Evolutionary conservation across 495 filamentous ascomycete species (phyloP).

Genomic region (Penicillium steckii): DNA sequence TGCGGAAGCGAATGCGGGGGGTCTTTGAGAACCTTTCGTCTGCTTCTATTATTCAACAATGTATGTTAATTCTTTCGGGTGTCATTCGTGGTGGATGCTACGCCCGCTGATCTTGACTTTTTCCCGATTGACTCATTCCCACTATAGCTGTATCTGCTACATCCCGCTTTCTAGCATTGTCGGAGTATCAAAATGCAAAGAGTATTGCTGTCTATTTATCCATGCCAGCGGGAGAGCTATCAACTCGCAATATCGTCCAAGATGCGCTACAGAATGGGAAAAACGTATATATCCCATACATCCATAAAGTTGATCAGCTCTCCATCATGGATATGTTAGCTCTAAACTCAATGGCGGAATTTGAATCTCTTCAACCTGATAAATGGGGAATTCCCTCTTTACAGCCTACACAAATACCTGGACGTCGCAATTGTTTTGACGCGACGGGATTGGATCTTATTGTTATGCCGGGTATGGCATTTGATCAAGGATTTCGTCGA

Average conservation of each 20-base stretch:
- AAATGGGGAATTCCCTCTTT: conserved; percentile 91
- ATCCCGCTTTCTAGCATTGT: conserved; percentile 55
- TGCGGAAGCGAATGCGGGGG: conserved; percentile 67
- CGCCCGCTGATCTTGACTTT: background rate
- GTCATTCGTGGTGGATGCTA: too few relatives aligned
- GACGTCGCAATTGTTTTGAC: conserved; percentile 68
- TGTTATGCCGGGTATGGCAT: conserved; percentile 91
- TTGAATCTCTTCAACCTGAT: conserved; percentile 70
- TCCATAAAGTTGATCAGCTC: conserved; percentile 59
- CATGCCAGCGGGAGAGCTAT: conserved; percentile 83
- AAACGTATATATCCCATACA: conserved; percentile 86
- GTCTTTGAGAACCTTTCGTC: conserved; percentile 55
- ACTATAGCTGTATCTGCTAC: conserved; percentile 56
- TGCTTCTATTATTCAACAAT: conserved; percentile 62
- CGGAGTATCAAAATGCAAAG: conserved; percentile 68
- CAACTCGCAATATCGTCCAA: conserved; percentile 74
- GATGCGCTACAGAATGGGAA: conserved; percentile 78
- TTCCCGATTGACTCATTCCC: background rate
- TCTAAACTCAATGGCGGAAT: conserved; percentile 69
- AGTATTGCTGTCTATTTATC: conserved; percentile 86
- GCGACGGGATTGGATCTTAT: conserved; percentile 72
- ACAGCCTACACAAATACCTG: conserved; percentile 54
- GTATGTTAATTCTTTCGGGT: conserved; percentile 41
- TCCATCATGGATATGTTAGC: conserved; percentile 93
- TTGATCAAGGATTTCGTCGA: conserved; percentile 71